Evolutionary conservation across 805 yeast species (phyloP), one percentile per base, ranked within the genome.

Genomic region (Candida sphagnicola): DNA sequence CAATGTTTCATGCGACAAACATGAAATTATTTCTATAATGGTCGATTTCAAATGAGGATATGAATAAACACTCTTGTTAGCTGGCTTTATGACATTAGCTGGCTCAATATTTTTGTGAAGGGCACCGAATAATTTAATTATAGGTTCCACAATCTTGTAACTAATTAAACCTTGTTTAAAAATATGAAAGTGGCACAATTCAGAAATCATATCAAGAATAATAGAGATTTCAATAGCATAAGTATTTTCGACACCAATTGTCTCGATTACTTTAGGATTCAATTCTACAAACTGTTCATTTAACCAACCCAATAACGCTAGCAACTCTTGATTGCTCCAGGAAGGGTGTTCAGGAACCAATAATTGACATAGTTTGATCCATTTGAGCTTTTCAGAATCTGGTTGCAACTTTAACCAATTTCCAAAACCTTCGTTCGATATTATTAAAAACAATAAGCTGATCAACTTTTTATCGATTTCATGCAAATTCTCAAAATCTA

Each of bases 21-120:
- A 70, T 0, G 89, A 72, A 8, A 90, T 57, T 0, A 82, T 70
- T 48, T 85, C 90, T 18, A 89, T 74, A 8, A 84, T 61, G 16
- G 84, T 61, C 1, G 82, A 72, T 50, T 87, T 86, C 10, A 79
- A 71, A 30, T 77, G 74, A 0, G 95, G 93, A 43, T 83, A 82
- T 40, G 26, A 35, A 46, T 34, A 35, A 40, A 40, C 40, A 4
- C 26, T 39, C 8, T 38, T 38, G 17, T 52, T 42, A 8, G 40
- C 59, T 32, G 19, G 17, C 0, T 29, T 35, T 38, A 62, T 72
- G 47, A 57, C 50, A 33, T 55, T 62, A 31, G 49, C 49, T 32
- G 62, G 61, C 40, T 55, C 54, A 2, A 74, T 62, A 28, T 67
- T 65, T 8, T 55, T 54, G 30, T 77, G 80, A 4, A 75, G 55